Evolutionary conservation across 75 land plant species (phyloP).

Genomic region (Sequoiadendron giganteum): DNA sequence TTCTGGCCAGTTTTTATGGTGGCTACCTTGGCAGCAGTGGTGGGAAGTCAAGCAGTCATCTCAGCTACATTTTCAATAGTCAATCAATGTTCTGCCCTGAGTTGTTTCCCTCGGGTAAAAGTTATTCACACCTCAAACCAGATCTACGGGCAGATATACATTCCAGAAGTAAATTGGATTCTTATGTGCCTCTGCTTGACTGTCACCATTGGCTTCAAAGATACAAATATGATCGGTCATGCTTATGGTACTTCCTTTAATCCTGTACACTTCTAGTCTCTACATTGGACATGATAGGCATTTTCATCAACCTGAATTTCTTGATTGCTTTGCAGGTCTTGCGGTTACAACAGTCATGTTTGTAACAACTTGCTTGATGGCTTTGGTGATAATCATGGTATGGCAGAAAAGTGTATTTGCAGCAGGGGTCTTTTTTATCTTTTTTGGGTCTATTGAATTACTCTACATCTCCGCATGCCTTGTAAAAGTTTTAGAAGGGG

Average conservation of each 20-base stretch:
- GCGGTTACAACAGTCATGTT: conserved; percentile 47
- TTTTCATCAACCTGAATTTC: not conserved
- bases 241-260: conserved; percentile 60
- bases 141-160: conserved; percentile 86
- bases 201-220: conserved; percentile 73
- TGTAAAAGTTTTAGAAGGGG: conserved; percentile 51
- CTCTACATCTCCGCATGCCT: conserved; percentile 43
- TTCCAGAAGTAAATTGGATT: conserved; percentile 92
- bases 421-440: conserved; percentile 30
- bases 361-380: conserved; percentile 58
- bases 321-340: conserved; percentile 30
- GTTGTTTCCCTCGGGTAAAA: conserved; percentile 89
- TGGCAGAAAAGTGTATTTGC: conserved; percentile 36
- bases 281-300: too few relatives aligned
- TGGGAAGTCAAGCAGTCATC: conserved; percentile 95
- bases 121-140: conserved; percentile 30
- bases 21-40: conserved; percentile 83
- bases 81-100: conserved; percentile 72
- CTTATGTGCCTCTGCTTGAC: conserved; percentile 80
- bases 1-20: conserved; percentile 83
- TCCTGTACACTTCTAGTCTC: not conserved
- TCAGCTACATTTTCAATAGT: conserved; percentile 86
- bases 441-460: conserved; percentile 58
- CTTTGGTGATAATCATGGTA: conserved; percentile 44
- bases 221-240: conserved; percentile 71